Evolutionary conservation across 2,329 filamentous ascomycete genomes (phyloP).

Genomic region (Neoarthrinium moseri): DNA sequence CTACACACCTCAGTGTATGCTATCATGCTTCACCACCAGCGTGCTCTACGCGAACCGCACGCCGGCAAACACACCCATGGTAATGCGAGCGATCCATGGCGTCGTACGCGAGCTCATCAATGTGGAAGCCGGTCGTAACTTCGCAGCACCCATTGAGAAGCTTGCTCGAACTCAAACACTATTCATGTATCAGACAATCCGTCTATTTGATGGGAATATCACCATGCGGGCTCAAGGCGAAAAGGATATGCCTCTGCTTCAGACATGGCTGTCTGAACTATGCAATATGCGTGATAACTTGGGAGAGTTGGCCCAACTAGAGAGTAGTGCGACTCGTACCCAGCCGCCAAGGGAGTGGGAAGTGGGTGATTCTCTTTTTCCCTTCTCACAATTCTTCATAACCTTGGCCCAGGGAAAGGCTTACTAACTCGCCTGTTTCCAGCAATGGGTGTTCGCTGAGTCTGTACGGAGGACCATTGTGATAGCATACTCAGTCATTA

Average conservation of each 20-base stretch:
- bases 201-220: constrained; percentile 24
- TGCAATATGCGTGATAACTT: constrained; percentile 27
- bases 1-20: constrained; percentile 25
- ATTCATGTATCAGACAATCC: constrained; percentile 22
- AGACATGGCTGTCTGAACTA: constrained; percentile 20
- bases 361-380: not conserved
- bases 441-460: constrained; percentile 34
- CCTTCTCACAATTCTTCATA: too few relatives aligned
- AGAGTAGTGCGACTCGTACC: not conserved
- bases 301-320: constrained; percentile 13
- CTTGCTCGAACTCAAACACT: constrained; percentile 22
- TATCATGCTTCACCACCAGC: constrained; percentile 27
- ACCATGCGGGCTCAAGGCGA: constrained; percentile 18
- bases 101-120: constrained; percentile 21
- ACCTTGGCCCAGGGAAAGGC: too few relatives aligned
- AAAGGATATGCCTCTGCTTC: constrained; percentile 14
- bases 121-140: constrained; percentile 6
- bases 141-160: constrained; percentile 21
- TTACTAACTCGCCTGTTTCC: not conserved
- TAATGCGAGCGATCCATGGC: constrained; percentile 23
- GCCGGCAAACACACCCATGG: constrained; percentile 23
- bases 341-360: not conserved
- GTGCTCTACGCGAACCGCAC: constrained; percentile 29
- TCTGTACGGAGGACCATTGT: constrained; percentile 30
- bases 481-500: constrained; percentile 26